Conservation (phyloP, 371 early-diverging fungal genomes). For the Mortierella sp. region DNA sequence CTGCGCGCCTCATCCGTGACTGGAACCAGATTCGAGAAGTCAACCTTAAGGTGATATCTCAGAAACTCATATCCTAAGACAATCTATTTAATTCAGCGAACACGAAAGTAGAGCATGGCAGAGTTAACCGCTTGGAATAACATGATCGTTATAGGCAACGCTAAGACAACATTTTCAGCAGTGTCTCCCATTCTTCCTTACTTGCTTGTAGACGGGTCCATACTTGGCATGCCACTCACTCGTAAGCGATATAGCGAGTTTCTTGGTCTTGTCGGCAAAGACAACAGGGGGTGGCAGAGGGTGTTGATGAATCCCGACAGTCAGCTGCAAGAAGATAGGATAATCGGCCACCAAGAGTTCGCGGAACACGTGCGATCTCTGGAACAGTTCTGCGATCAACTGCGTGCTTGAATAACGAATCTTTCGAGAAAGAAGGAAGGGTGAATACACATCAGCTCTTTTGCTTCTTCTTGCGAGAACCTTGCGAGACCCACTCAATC, state of each 20-base stretch:
- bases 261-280: constrained; percentile 66
- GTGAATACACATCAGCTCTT: background rate
- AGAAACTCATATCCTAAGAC: constrained; percentile 71
- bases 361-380: constrained; percentile 77
- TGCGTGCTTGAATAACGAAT: constrained; percentile 77
- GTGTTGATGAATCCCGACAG: constrained; percentile 70
- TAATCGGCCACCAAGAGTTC: constrained; percentile 66
- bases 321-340: constrained; percentile 66
- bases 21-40: constrained; percentile 57
- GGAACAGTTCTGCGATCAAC: constrained; percentile 72
- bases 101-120: background rate
- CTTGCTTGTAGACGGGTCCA: constrained; percentile 67
- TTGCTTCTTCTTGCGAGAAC: background rate
- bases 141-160: background rate
- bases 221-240: constrained; percentile 72
- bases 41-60: constrained; percentile 57
- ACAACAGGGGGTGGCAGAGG: constrained; percentile 70
- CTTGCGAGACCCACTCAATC: too few relatives aligned
- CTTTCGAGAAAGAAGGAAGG: constrained; percentile 37
- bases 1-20: constrained; percentile 50
- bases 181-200: background rate
- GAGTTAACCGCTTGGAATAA: background rate
- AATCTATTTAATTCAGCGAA: constrained; percentile 34
- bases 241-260: constrained; percentile 65
- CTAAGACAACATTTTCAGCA: background rate